Percentiles rank a stretch among this genome's conserved stretches.
phyloP scores from a whole-genome alignment of 2,329 filamentous ascomycete species.

The Talaromyces sp. region DNA sequence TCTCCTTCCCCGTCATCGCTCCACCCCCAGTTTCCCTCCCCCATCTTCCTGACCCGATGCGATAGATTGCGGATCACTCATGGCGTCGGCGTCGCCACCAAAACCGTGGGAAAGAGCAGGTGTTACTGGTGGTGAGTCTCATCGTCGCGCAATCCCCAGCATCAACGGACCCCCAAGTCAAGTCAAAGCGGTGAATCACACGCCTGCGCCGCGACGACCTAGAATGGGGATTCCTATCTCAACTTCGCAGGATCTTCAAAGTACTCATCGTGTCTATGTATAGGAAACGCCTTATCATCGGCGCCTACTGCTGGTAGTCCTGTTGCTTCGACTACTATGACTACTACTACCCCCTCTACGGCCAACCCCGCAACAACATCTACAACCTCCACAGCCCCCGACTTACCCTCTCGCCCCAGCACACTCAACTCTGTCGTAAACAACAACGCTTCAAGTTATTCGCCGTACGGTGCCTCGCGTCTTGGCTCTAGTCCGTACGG shows the following conservation, averaged over 20 bases:
- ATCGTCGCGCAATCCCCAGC: not conserved
- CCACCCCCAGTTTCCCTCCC: conserved; percentile 11
- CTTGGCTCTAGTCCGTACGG: conserved; percentile 56
- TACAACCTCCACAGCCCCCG: conserved; percentile 57
- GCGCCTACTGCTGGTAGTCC: conserved; percentile 25
- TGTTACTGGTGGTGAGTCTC: conserved; percentile 55
- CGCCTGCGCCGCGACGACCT: not conserved
- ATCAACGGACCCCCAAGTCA: not conserved
- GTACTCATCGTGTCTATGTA: conserved; percentile 2
- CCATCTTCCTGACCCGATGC: conserved; percentile 30
- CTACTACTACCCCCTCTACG: conserved; percentile 41
- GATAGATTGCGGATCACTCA: conserved; percentile 36
- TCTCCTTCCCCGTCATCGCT: conserved; percentile 13
- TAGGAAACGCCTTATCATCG: conserved; percentile 32
- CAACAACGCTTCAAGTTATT: conserved; percentile 84
- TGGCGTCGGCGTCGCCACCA: conserved; percentile 75
- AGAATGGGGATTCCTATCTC: not conserved
- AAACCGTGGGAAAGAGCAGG: conserved; percentile 94
- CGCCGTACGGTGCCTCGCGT: conserved; percentile 61
- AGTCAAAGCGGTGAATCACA: conserved; percentile 3
- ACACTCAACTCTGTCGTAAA: conserved; percentile 79
- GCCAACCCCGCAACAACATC: conserved; percentile 48
- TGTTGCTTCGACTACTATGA: conserved; percentile 37
- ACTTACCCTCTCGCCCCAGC: conserved; percentile 78
- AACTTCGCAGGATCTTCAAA: not conserved